These are phyloP conservation scores for Zymoseptoria pseudotritici DNA, from an alignment of 2,329 filamentous ascomycete genomes.

Conservation along the genomic window DNA sequence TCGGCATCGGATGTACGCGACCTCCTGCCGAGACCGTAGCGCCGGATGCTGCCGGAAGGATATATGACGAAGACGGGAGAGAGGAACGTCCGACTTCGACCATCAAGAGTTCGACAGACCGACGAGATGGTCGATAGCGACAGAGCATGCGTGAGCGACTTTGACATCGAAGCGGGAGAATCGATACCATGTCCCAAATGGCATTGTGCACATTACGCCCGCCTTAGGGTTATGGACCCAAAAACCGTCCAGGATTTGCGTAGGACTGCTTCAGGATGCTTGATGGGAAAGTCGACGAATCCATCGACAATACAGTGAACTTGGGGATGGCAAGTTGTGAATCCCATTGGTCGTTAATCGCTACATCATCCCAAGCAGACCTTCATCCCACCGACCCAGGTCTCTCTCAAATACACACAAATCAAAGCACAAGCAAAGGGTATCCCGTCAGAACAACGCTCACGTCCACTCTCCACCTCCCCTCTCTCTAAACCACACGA, in stretches of 20 bases:
- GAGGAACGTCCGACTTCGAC: neutral
- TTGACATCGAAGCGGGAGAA: neutral
- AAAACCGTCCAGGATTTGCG: too few relatives aligned
- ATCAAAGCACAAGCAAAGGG: neutral
- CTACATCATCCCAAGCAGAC: too few relatives aligned
- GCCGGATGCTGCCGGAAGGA: neutral
- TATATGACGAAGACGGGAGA: neutral
- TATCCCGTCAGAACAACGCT: neutral
- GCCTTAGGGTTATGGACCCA: too few relatives aligned
- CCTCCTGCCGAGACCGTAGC: neutral
- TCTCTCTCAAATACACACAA: too few relatives aligned
- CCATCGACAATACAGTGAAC: too few relatives aligned
- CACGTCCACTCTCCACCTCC: neutral
- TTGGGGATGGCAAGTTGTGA: too few relatives aligned
- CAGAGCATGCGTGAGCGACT: neutral
- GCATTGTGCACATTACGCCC: too few relatives aligned
- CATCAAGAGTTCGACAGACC: neutral
- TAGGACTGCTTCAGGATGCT: too few relatives aligned
- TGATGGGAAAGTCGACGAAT: too few relatives aligned
- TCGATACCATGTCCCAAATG: neutral
- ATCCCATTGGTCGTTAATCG: too few relatives aligned
- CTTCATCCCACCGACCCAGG: too few relatives aligned
- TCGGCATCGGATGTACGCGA: neutral
- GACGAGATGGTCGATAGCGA: neutral
- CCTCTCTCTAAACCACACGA: slow-evolving; percentile 2